Conservation (phyloP, 164 flowering plant genomes). For the Vitis amurensis region DNA sequence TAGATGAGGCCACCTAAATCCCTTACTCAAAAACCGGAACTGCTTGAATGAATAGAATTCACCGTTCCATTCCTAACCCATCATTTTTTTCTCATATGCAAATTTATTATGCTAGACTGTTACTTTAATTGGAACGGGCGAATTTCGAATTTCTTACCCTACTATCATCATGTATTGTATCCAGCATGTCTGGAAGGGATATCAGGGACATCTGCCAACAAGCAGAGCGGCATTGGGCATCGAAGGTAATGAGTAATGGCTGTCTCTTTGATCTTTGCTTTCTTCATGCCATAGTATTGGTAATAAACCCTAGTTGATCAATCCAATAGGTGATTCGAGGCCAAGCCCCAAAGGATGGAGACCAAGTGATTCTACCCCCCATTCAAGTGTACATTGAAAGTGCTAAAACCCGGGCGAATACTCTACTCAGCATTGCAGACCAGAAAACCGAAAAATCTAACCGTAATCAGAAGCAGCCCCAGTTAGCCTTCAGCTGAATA, state of each 20-base stretch:
- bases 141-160: neutral
- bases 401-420: conserved; percentile 48
- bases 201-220: conserved; percentile 90
- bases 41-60: neutral
- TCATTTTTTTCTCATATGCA: no score
- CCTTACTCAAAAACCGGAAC: neutral
- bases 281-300: neutral
- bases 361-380: conserved; percentile 66
- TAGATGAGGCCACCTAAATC: no score
- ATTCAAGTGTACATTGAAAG: conserved; percentile 66
- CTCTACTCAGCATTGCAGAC: conserved; percentile 33
- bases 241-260: conserved; percentile 57
- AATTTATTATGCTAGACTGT: no score
- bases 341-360: conserved; percentile 41
- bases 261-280: neutral
- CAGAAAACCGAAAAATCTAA: conserved; percentile 22
- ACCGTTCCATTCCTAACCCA: neutral
- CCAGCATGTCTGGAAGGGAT: conserved; percentile 96
- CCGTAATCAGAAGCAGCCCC: conserved; percentile 21
- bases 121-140: neutral
- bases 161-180: neutral
- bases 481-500: conserved; percentile 22
- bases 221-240: conserved; percentile 98
- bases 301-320: no score
- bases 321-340: conserved; percentile 71